Base-by-base conservation (phyloP, 768 basidiomycete genomes). In the Aureoboletus auriporus region DNA sequence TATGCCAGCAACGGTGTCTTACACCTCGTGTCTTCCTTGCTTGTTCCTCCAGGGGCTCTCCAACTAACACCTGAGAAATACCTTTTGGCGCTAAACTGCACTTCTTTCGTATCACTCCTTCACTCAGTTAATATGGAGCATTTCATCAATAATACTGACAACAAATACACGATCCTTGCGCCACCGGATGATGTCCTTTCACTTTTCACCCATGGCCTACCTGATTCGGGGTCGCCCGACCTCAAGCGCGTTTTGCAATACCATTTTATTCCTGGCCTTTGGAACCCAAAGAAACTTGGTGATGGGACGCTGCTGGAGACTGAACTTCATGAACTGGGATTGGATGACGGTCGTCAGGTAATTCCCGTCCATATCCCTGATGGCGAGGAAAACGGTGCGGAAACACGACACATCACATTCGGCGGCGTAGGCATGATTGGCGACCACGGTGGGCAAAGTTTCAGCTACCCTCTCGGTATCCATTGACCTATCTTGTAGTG, bases 1-100 rank as follows among this genome's bases (percentile, higher is more conserved):
- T 93, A 93, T 59, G 94, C 90, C 5, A 85, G 89, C 28, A 99
- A 99, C 59, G 96, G 95, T 41, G 96, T 98, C 38, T 65, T 98
- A 13, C 96, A 99, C 66, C 79, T 92, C 37, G 78, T 98, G 23
- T 88, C 88, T 12, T 79, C 82, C 12, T 79, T 98, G 20, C 79
- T 99, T 12, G 66, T 94, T 10, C 89, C 92, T 7, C 75, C 79
- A 3, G 83, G 81, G 13, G 77, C 88, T 39, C 78, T 95, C 20
- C 74, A 81, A 51, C 70, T 93, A 38, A 98, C 94, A 5, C 88
- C 94, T 14, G 96, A 98, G 72, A 98, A 98, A 68, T 92, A 87
- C 55, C 85, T 99, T 14, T 80, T 98, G 9, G 83, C 90, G 4
- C 76, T 97, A 51, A 91, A 96, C 62, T 96, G 94, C 69, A 88